A percentile compares a stretch with the other conserved stretches of the same genome.
Conservation (phyloP, 1,284 basidiomycete genomes). For the Cutaneotrichosporon cutaneum region DNA sequence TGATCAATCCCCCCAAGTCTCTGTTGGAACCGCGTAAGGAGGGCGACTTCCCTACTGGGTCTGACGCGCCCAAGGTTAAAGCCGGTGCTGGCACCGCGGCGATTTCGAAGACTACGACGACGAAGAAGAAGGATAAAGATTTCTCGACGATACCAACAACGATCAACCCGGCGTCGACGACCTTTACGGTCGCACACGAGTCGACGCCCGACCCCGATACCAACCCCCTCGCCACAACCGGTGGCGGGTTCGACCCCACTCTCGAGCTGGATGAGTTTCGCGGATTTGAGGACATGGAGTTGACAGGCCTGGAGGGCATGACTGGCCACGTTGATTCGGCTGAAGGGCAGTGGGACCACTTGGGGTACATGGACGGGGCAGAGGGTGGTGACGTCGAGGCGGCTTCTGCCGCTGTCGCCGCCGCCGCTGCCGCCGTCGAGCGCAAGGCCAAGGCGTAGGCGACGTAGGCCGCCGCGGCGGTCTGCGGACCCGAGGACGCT, state of each 20-base stretch:
- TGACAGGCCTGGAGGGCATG: slow-evolving; percentile 37
- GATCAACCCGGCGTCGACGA: slow-evolving; percentile 16
- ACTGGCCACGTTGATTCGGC: slow-evolving; percentile 24
- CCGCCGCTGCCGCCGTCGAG: slow-evolving; percentile 3
- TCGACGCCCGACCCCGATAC: slow-evolving; percentile 20
- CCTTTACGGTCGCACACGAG: slow-evolving; percentile 20
- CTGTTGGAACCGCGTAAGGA: slow-evolving; percentile 20
- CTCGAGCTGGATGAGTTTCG: slow-evolving; percentile 36
- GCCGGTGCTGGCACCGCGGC: slow-evolving; percentile 10
- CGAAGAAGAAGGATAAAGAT: neutral
- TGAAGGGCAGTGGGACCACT: slow-evolving; percentile 39
- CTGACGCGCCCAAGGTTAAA: slow-evolving; percentile 18
- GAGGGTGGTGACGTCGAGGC: slow-evolving; percentile 9
- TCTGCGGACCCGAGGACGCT: neutral
- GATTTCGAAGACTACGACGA: neutral
- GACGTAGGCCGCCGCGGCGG: neutral
- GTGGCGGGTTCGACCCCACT: slow-evolving; percentile 20
- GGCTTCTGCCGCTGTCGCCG: slow-evolving; percentile 6
- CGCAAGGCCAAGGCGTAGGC: slow-evolving; percentile 5
- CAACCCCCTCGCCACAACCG: slow-evolving; percentile 1
- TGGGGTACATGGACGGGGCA: slow-evolving; percentile 19
- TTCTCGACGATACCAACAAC: slow-evolving; percentile 4
- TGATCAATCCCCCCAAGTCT: slow-evolving; percentile 27
- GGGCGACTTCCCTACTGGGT: slow-evolving; percentile 12
- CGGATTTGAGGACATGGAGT: slow-evolving; percentile 45